A percentile compares a stretch with the other conserved stretches of the same genome.
Evolutionary conservation across 2,329 filamentous ascomycete species (phyloP).

Genomic region (Purpureocillium takamizusanense): DNA sequence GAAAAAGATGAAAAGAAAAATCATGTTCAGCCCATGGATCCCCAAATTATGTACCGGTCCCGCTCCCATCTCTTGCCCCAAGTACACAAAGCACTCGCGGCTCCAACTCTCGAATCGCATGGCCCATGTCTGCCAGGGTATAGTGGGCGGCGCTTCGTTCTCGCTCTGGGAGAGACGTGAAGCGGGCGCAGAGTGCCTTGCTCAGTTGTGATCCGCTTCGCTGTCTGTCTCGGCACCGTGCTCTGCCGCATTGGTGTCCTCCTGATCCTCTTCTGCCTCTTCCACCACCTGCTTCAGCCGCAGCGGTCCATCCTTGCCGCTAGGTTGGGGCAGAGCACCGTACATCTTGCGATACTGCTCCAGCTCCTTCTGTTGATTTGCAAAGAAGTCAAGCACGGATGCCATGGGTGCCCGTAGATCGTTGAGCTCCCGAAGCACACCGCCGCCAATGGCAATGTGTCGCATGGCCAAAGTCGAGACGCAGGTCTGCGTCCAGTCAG

Average conservation of each 20-base stretch:
- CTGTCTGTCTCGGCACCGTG: constrained; percentile 2
- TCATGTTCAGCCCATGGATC: too few relatives aligned
- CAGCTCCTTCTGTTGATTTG: constrained; percentile 54
- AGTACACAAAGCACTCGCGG: too few relatives aligned
- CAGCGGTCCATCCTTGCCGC: too few relatives aligned
- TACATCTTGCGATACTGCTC: constrained; percentile 48
- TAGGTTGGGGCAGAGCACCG: constrained; percentile 27
- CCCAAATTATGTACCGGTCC: too few relatives aligned
- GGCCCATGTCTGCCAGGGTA: too few relatives aligned
- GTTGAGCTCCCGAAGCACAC: constrained; percentile 51
- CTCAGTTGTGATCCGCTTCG: constrained; percentile 11
- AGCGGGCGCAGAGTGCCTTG: too few relatives aligned
- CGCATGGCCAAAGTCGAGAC: constrained; percentile 71
- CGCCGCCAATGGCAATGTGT: constrained; percentile 66
- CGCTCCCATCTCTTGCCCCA: too few relatives aligned
- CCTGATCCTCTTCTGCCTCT: constrained; percentile 14
- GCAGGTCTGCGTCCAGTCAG: constrained; percentile 52
- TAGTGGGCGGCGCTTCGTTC: too few relatives aligned
- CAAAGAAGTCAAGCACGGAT: constrained; percentile 56
- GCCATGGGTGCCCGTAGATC: constrained; percentile 72
- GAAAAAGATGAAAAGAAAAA: too few relatives aligned
- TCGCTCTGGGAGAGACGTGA: too few relatives aligned
- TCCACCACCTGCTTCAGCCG: constrained; percentile 10
- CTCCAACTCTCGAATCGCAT: too few relatives aligned
- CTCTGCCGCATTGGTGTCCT: constrained; percentile 9